Percentiles rank a stretch among this genome's conserved stretches.
These are phyloP conservation scores for Candida insectorum DNA, from an alignment of 805 yeast genomes.

Conservation along the genomic window DNA sequence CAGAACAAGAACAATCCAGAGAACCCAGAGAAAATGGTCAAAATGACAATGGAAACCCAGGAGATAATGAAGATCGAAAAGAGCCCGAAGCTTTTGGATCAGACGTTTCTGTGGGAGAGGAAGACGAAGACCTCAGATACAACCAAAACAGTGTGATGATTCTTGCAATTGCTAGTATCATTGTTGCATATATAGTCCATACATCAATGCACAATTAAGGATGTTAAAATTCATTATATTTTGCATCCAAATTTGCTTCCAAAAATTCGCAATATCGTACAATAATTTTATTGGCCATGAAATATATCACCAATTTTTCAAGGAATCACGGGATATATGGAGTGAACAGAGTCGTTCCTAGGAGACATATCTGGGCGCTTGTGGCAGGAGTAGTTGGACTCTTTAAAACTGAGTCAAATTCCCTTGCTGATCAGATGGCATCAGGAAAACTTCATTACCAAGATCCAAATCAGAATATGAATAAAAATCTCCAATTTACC, in stretches of 20 bases:
- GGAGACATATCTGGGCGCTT: no score
- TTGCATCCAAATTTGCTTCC: no score
- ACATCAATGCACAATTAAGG: no score
- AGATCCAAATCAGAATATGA: constrained; percentile 27
- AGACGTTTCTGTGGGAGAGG: no score
- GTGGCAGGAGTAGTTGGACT: no score
- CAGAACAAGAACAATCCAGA: no score
- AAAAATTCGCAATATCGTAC: constrained; percentile 4
- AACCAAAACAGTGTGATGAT: constrained; percentile 4
- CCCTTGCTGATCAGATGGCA: constrained; percentile 60
- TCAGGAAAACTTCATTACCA: constrained; percentile 43
- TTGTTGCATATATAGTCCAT: constrained; percentile 5
- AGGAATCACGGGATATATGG: no score
- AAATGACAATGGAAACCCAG: no score
- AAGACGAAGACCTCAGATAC: constrained; percentile 6
- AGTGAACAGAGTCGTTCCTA: no score
- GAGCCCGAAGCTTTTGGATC: neutral
- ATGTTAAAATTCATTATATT: no score
- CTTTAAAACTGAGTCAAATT: constrained; percentile 49
- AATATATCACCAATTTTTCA: neutral
- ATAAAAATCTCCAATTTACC: constrained; percentile 23
- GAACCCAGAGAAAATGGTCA: no score
- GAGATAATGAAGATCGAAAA: no score
- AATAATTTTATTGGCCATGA: neutral
- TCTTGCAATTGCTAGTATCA: constrained; percentile 2